A percentile compares a stretch with the other conserved stretches of the same genome.
These are phyloP conservation scores for Penstemon davidsonii DNA, from an alignment of 257 asterid species.

Conservation along the genomic window DNA sequence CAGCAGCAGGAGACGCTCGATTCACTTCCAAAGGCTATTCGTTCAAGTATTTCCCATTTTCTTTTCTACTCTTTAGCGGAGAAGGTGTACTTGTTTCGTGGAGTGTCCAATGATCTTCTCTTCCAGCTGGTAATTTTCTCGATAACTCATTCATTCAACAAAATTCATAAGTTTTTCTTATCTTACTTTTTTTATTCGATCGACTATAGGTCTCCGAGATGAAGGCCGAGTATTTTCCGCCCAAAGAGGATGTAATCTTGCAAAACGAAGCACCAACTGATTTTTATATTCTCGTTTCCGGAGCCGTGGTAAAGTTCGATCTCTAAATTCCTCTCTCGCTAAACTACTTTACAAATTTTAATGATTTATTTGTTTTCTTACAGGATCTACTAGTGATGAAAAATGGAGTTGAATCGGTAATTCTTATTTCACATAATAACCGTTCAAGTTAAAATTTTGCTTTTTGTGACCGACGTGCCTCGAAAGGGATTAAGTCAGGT, in stretches of 20 bases:
- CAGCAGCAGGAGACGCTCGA: constrained; percentile 57
- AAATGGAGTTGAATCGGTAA: constrained; percentile 65
- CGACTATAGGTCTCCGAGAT: constrained; percentile 58
- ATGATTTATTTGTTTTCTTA: not conserved
- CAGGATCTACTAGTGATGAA: constrained; percentile 52
- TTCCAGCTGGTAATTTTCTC: constrained; percentile 47
- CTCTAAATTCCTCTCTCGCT: not conserved
- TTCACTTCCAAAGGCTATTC: constrained; percentile 55
- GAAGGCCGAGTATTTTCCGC: constrained; percentile 80
- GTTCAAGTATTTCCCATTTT: constrained; percentile 46
- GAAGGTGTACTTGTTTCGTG: constrained; percentile 56
- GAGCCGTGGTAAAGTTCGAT: constrained; percentile 56
- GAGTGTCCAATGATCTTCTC: constrained; percentile 53
- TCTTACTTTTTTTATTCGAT: not conserved
- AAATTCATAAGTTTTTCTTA: too few relatives aligned
- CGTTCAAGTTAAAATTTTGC: not conserved
- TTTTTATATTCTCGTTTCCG: constrained; percentile 64
- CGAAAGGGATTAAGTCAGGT: too few relatives aligned
- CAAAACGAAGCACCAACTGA: constrained; percentile 80
- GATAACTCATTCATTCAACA: not conserved
- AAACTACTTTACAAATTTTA: too few relatives aligned
- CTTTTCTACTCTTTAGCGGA: constrained; percentile 51
- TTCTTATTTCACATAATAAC: constrained; percentile 25
- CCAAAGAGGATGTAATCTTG: constrained; percentile 68
- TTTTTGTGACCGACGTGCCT: not conserved